These are phyloP conservation scores for Begonia fuchsioides DNA, from an alignment of 306 rosid genomes.

Conservation along the genomic window DNA sequence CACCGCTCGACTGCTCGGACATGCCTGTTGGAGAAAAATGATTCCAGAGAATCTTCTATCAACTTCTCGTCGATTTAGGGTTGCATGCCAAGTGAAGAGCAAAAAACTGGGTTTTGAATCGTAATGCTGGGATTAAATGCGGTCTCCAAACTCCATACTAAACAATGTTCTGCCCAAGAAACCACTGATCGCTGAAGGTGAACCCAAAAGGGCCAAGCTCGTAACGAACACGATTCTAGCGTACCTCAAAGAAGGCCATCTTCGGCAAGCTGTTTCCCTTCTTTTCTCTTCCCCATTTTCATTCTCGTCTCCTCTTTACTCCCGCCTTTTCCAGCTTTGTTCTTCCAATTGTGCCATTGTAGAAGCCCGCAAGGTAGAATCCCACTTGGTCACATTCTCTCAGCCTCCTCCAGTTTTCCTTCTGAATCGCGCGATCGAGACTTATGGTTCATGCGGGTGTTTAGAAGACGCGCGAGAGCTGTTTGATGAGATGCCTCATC, in stretches of 20 bases:
- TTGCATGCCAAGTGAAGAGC: too few relatives aligned
- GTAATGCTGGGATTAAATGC: slow-evolving; percentile 15
- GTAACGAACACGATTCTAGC: slow-evolving; percentile 17
- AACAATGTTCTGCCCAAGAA: slow-evolving; percentile 15
- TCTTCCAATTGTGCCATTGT: slow-evolving; percentile 29
- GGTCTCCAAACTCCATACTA: slow-evolving; percentile 27
- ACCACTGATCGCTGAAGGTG: slow-evolving; percentile 11
- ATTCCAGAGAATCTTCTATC: too few relatives aligned
- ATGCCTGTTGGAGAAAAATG: too few relatives aligned
- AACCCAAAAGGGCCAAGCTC: slow-evolving; percentile 11
- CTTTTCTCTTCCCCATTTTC: slow-evolving; percentile 32
- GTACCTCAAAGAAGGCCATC: slow-evolving; percentile 20
- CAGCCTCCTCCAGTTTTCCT: slow-evolving; percentile 42
- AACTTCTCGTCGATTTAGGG: too few relatives aligned
- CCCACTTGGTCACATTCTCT: slow-evolving; percentile 40
- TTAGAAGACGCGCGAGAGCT: slow-evolving; percentile 44
- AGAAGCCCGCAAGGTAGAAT: slow-evolving; percentile 42
- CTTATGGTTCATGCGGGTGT: slow-evolving; percentile 43
- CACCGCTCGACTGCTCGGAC: too few relatives aligned
- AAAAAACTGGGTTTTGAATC: too few relatives aligned
- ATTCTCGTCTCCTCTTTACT: slow-evolving; percentile 31
- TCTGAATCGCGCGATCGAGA: slow-evolving; percentile 50
- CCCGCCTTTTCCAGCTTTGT: slow-evolving; percentile 45
- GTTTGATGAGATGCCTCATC: slow-evolving; percentile 65
- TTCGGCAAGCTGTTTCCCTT: slow-evolving; percentile 32